Evolutionary conservation across 129 eudicot species (phyloP).

Genomic region (Sambucus nigra): DNA sequence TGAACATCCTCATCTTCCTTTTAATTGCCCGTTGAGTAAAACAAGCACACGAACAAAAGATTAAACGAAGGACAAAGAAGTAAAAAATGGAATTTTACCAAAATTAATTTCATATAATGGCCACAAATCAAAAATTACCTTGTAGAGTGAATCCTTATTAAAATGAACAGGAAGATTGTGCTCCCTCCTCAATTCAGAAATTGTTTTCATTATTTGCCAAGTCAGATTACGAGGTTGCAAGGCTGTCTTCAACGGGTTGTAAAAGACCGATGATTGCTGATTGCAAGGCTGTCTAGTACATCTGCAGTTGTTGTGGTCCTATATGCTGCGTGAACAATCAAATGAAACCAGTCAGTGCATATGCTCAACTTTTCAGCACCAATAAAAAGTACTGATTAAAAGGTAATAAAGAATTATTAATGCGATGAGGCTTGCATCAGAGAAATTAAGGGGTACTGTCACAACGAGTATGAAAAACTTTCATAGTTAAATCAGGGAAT

Average conservation of each 20-base stretch:
- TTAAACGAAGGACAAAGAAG: slow-evolving; percentile 1
- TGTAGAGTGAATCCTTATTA: slow-evolving; percentile 83
- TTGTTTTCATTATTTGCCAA: slow-evolving; percentile 95
- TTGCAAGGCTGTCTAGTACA: slow-evolving; percentile 84
- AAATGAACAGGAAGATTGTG: slow-evolving; percentile 59
- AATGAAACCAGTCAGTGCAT: background rate
- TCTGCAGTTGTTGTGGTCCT: slow-evolving; percentile 90
- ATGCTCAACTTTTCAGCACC: no score
- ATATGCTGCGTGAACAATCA: slow-evolving; percentile 57
- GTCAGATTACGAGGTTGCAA: slow-evolving; percentile 76
- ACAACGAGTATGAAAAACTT: no score
- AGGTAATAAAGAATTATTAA: no score
- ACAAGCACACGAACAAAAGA: background rate
- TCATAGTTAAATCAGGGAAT: no score
- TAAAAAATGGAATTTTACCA: background rate
- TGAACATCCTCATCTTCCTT: slow-evolving; percentile 76
- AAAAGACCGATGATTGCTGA: slow-evolving; percentile 78
- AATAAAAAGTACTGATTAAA: no score
- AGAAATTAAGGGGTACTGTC: no score
- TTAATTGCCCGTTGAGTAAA: slow-evolving; percentile 60
- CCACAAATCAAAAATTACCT: slow-evolving; percentile 29
- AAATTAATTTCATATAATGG: no score
- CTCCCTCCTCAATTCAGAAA: slow-evolving; percentile 64
- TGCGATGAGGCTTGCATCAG: no score
- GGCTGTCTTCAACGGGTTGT: slow-evolving; percentile 89